Evolutionary conservation across 441 rosid genomes (phyloP).

Genomic region (Gossypium laxum): DNA sequence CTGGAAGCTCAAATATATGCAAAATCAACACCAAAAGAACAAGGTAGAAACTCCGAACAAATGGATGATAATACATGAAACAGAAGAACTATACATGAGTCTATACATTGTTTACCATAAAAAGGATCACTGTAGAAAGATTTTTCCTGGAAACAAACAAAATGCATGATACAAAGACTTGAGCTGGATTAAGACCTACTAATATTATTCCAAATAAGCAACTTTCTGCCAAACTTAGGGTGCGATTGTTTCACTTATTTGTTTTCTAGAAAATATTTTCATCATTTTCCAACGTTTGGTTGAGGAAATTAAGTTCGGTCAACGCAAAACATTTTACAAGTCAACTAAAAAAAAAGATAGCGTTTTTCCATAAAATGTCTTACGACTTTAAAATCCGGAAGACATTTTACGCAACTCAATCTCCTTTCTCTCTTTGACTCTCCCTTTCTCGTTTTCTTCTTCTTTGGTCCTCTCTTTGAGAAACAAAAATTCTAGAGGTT

Average conservation of each 20-base stretch:
- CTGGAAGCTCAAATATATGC: neutral
- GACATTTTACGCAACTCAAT: neutral
- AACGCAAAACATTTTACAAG: neutral
- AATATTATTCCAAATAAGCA: neutral
- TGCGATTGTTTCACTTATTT: neutral
- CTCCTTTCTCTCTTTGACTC: neutral
- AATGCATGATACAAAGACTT: neutral
- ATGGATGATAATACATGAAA: neutral
- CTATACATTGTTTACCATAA: neutral
- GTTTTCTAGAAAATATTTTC: neutral
- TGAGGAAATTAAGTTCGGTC: neutral
- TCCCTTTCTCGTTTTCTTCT: neutral
- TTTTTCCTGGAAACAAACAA: neutral
- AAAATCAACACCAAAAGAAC: neutral
- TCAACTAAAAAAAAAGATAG: neutral
- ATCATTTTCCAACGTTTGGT: neutral
- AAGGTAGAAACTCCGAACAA: neutral
- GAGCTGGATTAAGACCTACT: neutral
- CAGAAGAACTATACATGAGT: neutral
- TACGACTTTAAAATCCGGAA: neutral
- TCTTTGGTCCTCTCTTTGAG: neutral
- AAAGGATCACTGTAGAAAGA: neutral
- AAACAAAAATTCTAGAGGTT: neutral
- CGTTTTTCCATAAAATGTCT: neutral
- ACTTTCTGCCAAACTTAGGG: neutral